A percentile compares a stretch with the other conserved stretches of the same genome.
These are phyloP conservation scores for Triangularia setosa DNA, from an alignment of 2,329 filamentous ascomycete species.

Conservation along the genomic window DNA sequence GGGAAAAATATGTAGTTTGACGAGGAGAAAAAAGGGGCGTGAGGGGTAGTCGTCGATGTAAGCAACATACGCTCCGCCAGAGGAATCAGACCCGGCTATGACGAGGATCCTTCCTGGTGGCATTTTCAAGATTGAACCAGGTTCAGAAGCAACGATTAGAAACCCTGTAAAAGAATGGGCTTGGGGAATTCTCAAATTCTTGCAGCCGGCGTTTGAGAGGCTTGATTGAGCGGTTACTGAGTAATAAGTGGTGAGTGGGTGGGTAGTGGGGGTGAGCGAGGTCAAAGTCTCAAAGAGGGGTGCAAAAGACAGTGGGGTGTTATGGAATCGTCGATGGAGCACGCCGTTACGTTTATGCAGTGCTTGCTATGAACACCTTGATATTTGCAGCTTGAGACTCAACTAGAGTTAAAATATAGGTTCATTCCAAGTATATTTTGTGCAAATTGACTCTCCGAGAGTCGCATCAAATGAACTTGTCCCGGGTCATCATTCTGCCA, in stretches of 20 bases:
- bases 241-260: background rate
- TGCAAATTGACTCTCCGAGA: background rate
- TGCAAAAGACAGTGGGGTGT: background rate
- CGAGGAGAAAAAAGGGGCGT: background rate
- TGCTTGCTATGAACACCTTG: background rate
- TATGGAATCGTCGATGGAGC: background rate
- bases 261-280: background rate
- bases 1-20: constrained; percentile 9
- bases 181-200: background rate
- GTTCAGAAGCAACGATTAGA: background rate
- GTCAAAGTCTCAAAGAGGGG: background rate
- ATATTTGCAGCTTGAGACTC: background rate
- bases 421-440: background rate
- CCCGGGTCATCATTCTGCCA: background rate
- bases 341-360: background rate
- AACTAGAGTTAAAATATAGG: background rate
- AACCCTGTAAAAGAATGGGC: background rate
- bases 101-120: constrained; percentile 58
- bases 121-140: constrained; percentile 10
- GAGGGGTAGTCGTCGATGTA: background rate
- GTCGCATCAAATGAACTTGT: background rate
- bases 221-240: background rate
- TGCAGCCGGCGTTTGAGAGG: background rate
- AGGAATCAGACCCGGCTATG: constrained; percentile 86
- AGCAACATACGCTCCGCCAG: constrained; percentile 70